Evolutionary conservation across 2,329 filamentous ascomycete species (phyloP), one percentile per base, ranked within the genome.

Genomic region (Trichoderma endophyticum): DNA sequence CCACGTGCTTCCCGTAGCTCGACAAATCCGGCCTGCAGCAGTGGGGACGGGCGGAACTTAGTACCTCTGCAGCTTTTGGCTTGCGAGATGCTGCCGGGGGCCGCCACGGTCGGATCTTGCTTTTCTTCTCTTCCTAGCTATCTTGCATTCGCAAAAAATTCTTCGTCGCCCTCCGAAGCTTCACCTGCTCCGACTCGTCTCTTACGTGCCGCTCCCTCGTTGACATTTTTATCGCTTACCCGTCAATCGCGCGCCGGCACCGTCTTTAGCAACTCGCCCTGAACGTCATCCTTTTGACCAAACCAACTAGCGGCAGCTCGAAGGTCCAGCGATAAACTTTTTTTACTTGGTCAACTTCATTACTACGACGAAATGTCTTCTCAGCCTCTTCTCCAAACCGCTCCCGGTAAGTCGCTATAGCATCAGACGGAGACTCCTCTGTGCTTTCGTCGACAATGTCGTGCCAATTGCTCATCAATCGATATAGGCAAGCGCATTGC

Each of bases 401-500:
- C 95, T 67, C 95, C 94, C 75, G 95, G 95, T 97, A 87, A 77
- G 86, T 79, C 36, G 18, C 28, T 1, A 12, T 9, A 60, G 24
- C 26, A 56, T 43, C 12, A 15, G 32, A 9, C 2, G n/a, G 43
- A 48, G 43, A 12, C 9, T 15, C 34, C 21, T 30, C 18, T 18
- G 14, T 3, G 11, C 34, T 57, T 24, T 39, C 24, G n/a, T 63
- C 54, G 57, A 51, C 56, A 26, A 39, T 11, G 8, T 9, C 7
- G 34, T 32, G 24, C 56, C 34, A 67, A 56, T 72, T 72, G 63
- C 48, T 32, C 66, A 60, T 68, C 48, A 11, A 18, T 24, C 24
- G 43, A n/a, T 9, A 62, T 78, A 97, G 95, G 95, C 88, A 99
- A 99, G 86, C 94, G 95, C 81, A 98, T 99, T 81, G 95, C 96